Conservation (phyloP, 78 protist species). For the Dictyostelium purpureum region DNA sequence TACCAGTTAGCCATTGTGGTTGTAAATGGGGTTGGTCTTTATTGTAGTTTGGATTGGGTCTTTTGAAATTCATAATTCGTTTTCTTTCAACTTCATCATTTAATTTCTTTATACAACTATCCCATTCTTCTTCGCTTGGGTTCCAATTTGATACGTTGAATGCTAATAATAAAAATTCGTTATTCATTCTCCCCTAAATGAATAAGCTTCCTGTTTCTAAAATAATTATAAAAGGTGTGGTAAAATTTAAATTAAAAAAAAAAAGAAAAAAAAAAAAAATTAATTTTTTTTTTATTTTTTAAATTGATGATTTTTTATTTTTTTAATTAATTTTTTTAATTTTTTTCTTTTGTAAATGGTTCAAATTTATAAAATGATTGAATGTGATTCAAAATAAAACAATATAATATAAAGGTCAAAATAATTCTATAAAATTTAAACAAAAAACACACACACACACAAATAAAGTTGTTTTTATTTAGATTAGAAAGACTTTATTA, state of each 20-base stretch:
- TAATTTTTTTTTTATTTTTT: no score
- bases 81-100: conserved; percentile 28
- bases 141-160: background rate
- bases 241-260: background rate
- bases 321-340: background rate
- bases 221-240: background rate
- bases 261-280: background rate
- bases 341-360: background rate
- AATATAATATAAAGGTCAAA: no score
- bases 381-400: no score
- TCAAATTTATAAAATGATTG: no score
- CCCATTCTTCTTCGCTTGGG: background rate
- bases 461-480: no score
- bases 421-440: no score
- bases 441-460: no score
- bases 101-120: background rate
- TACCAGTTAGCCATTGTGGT: background rate
- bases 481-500: no score
- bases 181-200: background rate
- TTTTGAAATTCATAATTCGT: conserved; percentile 8
- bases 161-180: background rate
- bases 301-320: background rate
- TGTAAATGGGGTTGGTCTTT: background rate
- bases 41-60: background rate
- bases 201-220: no score